Evolutionary conservation across 192 early-diverging fungal genomes (phyloP), one percentile per base, ranked within the genome.

Genomic region (Rhizophagus prolifer): DNA sequence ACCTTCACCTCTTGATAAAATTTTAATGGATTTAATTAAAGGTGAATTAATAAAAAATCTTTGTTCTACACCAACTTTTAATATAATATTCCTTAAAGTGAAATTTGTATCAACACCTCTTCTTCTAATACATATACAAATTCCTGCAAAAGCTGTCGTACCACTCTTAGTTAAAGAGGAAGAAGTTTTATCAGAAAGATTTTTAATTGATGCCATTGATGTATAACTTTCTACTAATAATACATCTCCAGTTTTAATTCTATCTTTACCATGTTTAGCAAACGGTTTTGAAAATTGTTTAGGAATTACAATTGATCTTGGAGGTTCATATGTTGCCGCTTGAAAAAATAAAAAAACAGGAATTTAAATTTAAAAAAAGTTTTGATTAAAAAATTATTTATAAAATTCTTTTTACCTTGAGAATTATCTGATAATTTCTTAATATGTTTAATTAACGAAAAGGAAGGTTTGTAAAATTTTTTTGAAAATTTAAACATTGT

Each of bases 51-150:
- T 86, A 78, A 86, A 86, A 71, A 88, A 93, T 75, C 88, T 83
- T 82, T 91, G 87, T 79, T 94, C 93, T 8, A 94, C 91, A 69
- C 93, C 93, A 19, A 91, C 82, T 76, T 90, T 92, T 61, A 91
- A 79, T 47, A 94, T 90, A 21, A 92, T 86, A 67, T 94, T 94
- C 31, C 93, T 88, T 78, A 94, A 83, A 9, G 90, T 92, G 76
- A 94, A 92, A 79, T 87, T 90, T 54, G 91, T 92, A 64, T 93
- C 90, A 23, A 93, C 81, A 6, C 91, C 93, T 58, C 89, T 87
- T 72, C 92, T 85, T 72, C 88, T 87, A 58, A 94, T 91, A 19
- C 91, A 88, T 78, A 93, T 91, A 47, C 91, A 87, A 16, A 93
- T 85, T 19, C 93, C 93, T 47, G 90, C 85, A 80, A 94, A 94